phyloP scores from a whole-genome alignment of 495 filamentous ascomycete genomes.

The Aspergillus taichungensis region DNA sequence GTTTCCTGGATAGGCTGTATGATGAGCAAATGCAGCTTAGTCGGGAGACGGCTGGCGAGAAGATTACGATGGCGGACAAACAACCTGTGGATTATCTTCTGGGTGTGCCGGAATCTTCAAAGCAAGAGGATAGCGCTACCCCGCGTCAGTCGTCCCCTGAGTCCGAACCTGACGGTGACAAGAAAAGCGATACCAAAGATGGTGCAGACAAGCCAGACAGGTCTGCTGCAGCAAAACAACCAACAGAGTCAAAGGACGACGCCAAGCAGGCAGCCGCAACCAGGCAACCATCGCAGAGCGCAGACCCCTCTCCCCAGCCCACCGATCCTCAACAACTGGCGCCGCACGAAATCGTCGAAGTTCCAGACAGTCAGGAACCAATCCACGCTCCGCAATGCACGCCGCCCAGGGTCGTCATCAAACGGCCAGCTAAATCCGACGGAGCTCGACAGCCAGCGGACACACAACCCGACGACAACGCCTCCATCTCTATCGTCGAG shows the following conservation, averaged over 20 bases:
- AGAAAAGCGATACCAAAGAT: too few relatives aligned
- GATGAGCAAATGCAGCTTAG: constrained; percentile 33
- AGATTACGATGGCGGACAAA: constrained; percentile 21
- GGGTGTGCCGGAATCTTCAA: constrained; percentile 4
- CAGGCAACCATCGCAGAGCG: too few relatives aligned
- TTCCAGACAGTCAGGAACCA: constrained; percentile 30
- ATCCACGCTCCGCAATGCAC: background rate
- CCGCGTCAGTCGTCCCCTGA: background rate
- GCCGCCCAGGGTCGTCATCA: background rate
- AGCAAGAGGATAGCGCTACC: background rate
- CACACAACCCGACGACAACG: too few relatives aligned
- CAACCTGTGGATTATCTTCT: constrained; percentile 30
- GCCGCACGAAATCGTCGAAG: constrained; percentile 15
- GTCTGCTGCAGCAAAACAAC: too few relatives aligned
- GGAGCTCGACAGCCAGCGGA: background rate
- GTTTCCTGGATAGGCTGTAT: constrained; percentile 42
- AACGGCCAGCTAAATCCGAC: background rate
- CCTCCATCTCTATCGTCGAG: too few relatives aligned
- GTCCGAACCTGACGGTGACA: background rate
- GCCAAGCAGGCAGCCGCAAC: too few relatives aligned
- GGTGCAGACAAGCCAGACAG: too few relatives aligned
- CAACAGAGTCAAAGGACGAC: too few relatives aligned
- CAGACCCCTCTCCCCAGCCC: too few relatives aligned
- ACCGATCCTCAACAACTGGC: background rate
- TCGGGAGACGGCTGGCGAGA: constrained; percentile 3